A percentile compares a stretch with the other conserved stretches of the same genome.
Evolutionary conservation across 164 flowering plant genomes (phyloP).

Genomic region (Stephania japonica): DNA sequence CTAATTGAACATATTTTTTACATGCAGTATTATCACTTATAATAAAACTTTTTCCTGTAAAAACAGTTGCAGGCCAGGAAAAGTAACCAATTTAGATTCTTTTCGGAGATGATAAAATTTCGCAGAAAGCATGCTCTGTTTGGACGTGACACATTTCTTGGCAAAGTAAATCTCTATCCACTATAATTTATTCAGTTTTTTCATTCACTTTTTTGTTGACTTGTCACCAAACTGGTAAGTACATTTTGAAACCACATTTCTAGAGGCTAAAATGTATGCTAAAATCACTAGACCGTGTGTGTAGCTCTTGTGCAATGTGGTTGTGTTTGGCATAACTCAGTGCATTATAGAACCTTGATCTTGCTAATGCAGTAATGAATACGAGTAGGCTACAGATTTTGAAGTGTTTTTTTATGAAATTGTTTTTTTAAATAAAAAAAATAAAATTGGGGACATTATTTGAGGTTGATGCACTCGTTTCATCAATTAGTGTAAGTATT

Average conservation of each 20-base stretch:
- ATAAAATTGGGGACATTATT: too few species aligned
- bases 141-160: conserved; percentile 55
- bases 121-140: conserved; percentile 48
- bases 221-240: neutral
- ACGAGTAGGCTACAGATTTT: too few species aligned
- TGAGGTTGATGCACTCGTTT: too few species aligned
- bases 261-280: neutral
- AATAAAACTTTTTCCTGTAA: conserved; percentile 9
- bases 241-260: neutral
- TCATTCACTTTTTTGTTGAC: neutral
- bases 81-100: conserved; percentile 65
- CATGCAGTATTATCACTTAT: conserved; percentile 1
- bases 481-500: too few species aligned
- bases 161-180: conserved; percentile 38
- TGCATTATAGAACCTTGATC: too few species aligned
- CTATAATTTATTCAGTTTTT: neutral
- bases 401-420: too few species aligned
- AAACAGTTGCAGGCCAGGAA: conserved; percentile 60
- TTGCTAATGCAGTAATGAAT: too few species aligned
- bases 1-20: neutral
- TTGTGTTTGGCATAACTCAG: too few species aligned
- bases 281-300: too few species aligned
- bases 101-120: conserved; percentile 74
- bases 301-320: too few species aligned
- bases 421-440: too few species aligned